These are phyloP conservation scores for Fomitopsis schrenkii DNA, from an alignment of 1,284 basidiomycete species.

Conservation along the genomic window DNA sequence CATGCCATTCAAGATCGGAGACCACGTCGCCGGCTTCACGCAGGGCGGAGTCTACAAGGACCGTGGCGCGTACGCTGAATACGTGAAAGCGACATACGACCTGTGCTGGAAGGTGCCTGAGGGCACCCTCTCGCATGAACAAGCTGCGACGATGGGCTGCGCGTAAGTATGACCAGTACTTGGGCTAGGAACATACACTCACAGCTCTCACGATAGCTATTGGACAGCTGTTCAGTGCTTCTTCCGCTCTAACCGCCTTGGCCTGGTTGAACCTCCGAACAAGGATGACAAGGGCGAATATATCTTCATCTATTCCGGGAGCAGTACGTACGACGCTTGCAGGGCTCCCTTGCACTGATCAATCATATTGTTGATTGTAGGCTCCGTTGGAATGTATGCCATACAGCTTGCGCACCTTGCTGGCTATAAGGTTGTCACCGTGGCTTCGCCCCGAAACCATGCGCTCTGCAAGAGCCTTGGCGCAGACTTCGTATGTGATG, in stretches of 20 bases:
- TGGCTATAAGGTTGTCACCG: constrained; percentile 38
- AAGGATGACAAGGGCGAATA: neutral
- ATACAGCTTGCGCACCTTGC: constrained; percentile 38
- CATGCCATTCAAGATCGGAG: constrained; percentile 9
- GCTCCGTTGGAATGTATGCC: constrained; percentile 37
- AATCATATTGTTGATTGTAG: neutral
- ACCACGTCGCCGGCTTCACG: constrained; percentile 19
- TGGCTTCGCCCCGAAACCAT: constrained; percentile 34
- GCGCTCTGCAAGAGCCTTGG: constrained; percentile 36
- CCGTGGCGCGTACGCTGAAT: constrained; percentile 34
- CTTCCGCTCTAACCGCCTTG: constrained; percentile 10
- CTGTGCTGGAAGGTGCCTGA: constrained; percentile 29
- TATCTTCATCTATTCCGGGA: neutral
- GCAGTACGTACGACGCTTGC: neutral
- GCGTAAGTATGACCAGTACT: constrained; percentile 10
- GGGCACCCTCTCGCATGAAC: constrained; percentile 21
- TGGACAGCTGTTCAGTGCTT: constrained; percentile 32
- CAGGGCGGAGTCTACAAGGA: constrained; percentile 14
- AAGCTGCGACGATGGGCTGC: constrained; percentile 34
- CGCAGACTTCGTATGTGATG: constrained; percentile 36
- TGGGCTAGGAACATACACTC: neutral
- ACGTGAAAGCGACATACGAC: constrained; percentile 27
- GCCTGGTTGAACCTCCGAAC: neutral
- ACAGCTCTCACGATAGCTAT: constrained; percentile 1
- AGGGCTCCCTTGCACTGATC: no score